These are phyloP conservation scores for Fusarium caatingaense DNA, from an alignment of 2,329 filamentous ascomycete genomes.

Conservation along the genomic window DNA sequence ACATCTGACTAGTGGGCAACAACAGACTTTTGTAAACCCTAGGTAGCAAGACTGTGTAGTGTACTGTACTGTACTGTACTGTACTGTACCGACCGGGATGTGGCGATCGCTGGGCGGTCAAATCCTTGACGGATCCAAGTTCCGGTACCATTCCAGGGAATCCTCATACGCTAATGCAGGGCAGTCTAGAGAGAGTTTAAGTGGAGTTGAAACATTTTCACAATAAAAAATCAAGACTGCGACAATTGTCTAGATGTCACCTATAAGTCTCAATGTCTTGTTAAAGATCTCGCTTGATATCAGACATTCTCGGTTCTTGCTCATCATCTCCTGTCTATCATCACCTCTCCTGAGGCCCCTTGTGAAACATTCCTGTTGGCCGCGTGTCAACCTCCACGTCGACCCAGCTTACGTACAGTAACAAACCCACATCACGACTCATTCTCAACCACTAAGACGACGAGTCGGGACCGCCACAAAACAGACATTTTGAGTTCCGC, in stretches of 20 bases:
- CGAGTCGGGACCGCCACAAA: slow-evolving; percentile 13
- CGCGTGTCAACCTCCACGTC: slow-evolving; percentile 32
- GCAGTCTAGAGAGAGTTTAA: background rate
- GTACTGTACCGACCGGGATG: background rate
- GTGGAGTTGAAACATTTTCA: slow-evolving; percentile 30
- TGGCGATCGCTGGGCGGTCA: slow-evolving; percentile 1
- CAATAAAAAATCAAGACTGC: background rate
- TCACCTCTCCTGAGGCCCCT: background rate
- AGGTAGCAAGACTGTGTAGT: background rate
- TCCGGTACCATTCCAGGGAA: background rate
- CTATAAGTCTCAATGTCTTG: background rate
- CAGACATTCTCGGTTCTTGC: background rate
- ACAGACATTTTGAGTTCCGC: background rate
- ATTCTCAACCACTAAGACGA: slow-evolving; percentile 13
- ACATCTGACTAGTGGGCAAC: too few relatives aligned
- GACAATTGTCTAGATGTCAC: background rate
- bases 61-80: background rate
- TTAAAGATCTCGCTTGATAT: background rate
- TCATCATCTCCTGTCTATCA: background rate
- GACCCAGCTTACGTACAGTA: slow-evolving; percentile 17
- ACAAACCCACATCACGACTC: slow-evolving; percentile 30
- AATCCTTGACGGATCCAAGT: background rate
- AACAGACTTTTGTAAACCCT: too few relatives aligned
- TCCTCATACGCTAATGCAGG: slow-evolving; percentile 19
- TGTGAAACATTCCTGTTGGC: background rate